A percentile compares a stretch with the other conserved stretches of the same genome.
Conservation (phyloP, 2,329 filamentous ascomycete genomes). For the Fusarium haematococcum region DNA sequence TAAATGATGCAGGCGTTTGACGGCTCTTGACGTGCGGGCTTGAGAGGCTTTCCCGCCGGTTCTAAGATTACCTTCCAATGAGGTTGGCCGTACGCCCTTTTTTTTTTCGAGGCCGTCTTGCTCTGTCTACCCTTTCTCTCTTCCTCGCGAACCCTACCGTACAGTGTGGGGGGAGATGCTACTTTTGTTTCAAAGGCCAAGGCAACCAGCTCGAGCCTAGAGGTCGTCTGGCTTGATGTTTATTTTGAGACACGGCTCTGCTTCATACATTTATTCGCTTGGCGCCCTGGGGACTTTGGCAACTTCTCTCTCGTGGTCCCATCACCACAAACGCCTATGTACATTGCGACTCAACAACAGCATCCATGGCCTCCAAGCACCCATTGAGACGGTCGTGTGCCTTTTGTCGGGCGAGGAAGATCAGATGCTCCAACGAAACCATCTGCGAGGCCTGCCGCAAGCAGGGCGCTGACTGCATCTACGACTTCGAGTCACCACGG, state of each 20-base stretch:
- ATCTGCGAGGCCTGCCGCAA: slow-evolving; percentile 53
- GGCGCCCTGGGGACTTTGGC: neutral
- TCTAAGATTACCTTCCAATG: slow-evolving; percentile 40
- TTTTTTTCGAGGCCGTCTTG: slow-evolving; percentile 3
- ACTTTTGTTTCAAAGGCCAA: slow-evolving; percentile 26
- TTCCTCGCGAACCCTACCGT: slow-evolving; percentile 6
- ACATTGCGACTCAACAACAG: slow-evolving; percentile 5
- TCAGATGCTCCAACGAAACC: slow-evolving; percentile 53
- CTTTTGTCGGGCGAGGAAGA: slow-evolving; percentile 54
- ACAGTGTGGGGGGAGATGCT: slow-evolving; percentile 41
- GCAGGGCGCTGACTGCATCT: slow-evolving; percentile 53
- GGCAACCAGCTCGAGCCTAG: slow-evolving; percentile 28
- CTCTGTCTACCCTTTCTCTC: neutral
- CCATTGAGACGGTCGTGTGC: slow-evolving; percentile 51
- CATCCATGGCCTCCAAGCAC: slow-evolving; percentile 48
- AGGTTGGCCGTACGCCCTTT: neutral
- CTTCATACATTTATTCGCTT: slow-evolving; percentile 2
- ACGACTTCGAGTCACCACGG: slow-evolving; percentile 51
- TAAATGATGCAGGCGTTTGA: slow-evolving; percentile 35
- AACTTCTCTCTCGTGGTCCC: neutral
- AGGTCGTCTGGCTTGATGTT: slow-evolving; percentile 11
- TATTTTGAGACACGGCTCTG: slow-evolving; percentile 4
- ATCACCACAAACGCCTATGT: slow-evolving; percentile 7
- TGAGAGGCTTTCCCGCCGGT: slow-evolving; percentile 25
- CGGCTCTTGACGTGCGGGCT: slow-evolving; percentile 15